These are phyloP conservation scores for Cymbidium sinense DNA, from an alignment of 106 monocot genomes.

Conservation along the genomic window DNA sequence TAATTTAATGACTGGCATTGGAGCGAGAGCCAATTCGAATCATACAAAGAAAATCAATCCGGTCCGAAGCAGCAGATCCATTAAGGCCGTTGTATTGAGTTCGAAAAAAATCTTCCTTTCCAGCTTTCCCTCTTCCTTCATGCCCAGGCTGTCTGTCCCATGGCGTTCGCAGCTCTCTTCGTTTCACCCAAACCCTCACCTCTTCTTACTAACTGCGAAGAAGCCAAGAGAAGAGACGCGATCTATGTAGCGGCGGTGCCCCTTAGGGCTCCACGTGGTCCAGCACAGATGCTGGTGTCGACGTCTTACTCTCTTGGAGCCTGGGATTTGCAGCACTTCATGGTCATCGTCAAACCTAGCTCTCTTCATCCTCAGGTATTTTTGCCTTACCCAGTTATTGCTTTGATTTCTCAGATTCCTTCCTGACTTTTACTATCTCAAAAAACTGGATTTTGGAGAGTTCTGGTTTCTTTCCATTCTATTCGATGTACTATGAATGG, in stretches of 20 bases:
- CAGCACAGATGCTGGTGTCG: slow-evolving; percentile 48
- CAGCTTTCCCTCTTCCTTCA: too few relatives aligned
- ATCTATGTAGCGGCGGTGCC: slow-evolving; percentile 84
- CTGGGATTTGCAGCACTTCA: slow-evolving; percentile 78
- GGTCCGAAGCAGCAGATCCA: too few relatives aligned
- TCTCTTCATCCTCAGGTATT: slow-evolving; percentile 24
- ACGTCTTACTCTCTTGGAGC: slow-evolving; percentile 49
- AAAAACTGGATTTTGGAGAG: too few relatives aligned
- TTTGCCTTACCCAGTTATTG: neutral
- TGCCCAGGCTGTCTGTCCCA: neutral
- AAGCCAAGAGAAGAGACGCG: slow-evolving; percentile 14
- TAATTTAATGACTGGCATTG: too few relatives aligned
- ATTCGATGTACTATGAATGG: too few relatives aligned
- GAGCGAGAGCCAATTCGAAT: too few relatives aligned
- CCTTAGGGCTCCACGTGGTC: slow-evolving; percentile 51
- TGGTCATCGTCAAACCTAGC: slow-evolving; percentile 50
- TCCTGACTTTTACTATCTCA: neutral
- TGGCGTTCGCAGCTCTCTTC: slow-evolving; percentile 15
- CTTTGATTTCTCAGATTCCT: neutral
- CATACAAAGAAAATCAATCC: too few relatives aligned
- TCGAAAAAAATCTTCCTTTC: too few relatives aligned
- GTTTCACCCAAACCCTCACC: neutral
- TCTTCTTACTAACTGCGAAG: neutral
- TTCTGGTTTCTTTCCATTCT: too few relatives aligned
- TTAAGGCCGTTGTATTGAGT: too few relatives aligned